phyloP scores from a whole-genome alignment of 805 yeast species.

The Wickerhamomyces chaumierensis region DNA sequence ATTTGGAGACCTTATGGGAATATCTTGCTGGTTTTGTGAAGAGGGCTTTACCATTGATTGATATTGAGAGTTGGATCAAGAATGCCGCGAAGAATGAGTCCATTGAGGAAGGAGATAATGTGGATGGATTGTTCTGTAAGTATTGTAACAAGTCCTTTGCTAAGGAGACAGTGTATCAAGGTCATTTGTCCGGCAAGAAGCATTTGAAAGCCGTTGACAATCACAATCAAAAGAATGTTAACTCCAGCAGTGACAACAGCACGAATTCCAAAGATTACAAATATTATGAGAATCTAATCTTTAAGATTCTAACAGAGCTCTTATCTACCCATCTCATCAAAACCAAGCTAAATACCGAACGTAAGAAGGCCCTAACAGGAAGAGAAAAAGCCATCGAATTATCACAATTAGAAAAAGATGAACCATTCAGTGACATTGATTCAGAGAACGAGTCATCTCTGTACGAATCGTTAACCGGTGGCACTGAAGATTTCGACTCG shows the following conservation, averaged over 20 bases:
- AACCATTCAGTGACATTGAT: constrained; percentile 3
- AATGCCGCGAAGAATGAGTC: constrained; percentile 3
- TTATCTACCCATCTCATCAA: constrained; percentile 30
- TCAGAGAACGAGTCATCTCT: constrained; percentile 3
- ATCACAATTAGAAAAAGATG: constrained; percentile 17
- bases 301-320: constrained; percentile 21
- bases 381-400: constrained; percentile 28
- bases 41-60: constrained; percentile 37
- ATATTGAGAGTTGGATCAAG: constrained; percentile 22
- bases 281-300: constrained; percentile 16
- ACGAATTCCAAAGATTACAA: constrained; percentile 23
- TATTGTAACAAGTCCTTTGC: constrained; percentile 56
- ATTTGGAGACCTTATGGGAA: constrained; percentile 30
- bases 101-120: constrained; percentile 7
- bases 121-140: constrained; percentile 38
- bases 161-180: constrained; percentile 50
- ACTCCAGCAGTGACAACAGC: too few species aligned
- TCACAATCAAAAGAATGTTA: too few species aligned
- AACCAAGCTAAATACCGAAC: constrained; percentile 52
- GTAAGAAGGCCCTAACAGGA: constrained; percentile 59
- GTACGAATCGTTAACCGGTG: constrained; percentile 17
- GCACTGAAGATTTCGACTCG: constrained; percentile 18
- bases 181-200: constrained; percentile 65
- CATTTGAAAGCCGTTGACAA: constrained; percentile 42
- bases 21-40: constrained; percentile 41